phyloP scores from a whole-genome alignment of 257 asterid genomes.

The Salvia hispanica region DNA sequence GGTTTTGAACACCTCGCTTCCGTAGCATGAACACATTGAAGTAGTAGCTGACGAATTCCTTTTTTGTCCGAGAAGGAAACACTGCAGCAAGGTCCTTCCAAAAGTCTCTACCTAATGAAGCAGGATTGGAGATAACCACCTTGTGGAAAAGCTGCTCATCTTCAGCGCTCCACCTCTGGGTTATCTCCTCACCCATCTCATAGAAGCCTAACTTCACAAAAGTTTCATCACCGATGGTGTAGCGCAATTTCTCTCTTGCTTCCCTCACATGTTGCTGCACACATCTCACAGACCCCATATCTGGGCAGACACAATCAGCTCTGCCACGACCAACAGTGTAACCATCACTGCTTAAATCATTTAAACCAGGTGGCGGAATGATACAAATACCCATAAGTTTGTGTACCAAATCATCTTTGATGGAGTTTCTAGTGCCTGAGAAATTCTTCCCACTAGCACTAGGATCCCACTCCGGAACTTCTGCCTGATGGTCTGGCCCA shows the following conservation, averaged over 20 bases:
- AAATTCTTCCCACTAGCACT: constrained; percentile 23
- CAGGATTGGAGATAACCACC: constrained; percentile 55
- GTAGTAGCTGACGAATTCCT: constrained; percentile 71
- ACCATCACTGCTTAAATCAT: constrained; percentile 25
- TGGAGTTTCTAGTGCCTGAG: constrained; percentile 18
- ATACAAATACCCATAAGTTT: constrained; percentile 44
- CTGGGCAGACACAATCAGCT: constrained; percentile 51
- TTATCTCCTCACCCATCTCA: constrained; percentile 72
- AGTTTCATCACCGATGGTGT: constrained; percentile 48
- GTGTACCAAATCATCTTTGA: constrained; percentile 32
- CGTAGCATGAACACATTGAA: constrained; percentile 73
- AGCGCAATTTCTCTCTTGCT: constrained; percentile 56
- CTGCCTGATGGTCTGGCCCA: constrained; percentile 69
- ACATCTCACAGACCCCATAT: constrained; percentile 69
- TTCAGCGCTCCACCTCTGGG: constrained; percentile 52
- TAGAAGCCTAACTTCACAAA: constrained; percentile 57
- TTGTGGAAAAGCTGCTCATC: constrained; percentile 59
- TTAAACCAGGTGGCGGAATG: constrained; percentile 37
- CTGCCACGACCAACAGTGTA: constrained; percentile 46
- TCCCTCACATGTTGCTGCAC: constrained; percentile 58
- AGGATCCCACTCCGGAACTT: constrained; percentile 57
- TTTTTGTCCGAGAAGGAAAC: constrained; percentile 55
- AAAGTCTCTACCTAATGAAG: constrained; percentile 49
- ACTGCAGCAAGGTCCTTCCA: constrained; percentile 56
- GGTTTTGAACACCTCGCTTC: constrained; percentile 65